Percentiles rank a stretch among this genome's conserved stretches.
These are phyloP conservation scores for Centrapalus pauciflorus DNA, from an alignment of 129 eudicot genomes.

Conservation along the genomic window DNA sequence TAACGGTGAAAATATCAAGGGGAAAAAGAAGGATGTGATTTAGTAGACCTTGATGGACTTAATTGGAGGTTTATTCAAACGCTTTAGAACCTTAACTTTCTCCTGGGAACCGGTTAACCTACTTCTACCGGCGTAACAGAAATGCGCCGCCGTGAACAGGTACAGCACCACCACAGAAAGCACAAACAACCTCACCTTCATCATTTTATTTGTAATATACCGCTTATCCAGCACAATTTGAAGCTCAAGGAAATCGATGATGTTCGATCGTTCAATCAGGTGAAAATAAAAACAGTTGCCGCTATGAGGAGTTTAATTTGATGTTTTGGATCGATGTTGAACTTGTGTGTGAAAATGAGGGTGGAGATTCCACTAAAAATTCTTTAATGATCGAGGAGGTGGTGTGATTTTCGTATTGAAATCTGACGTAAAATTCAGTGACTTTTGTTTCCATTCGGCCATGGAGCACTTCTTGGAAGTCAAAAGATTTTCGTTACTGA, in stretches of 20 bases:
- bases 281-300: neutral
- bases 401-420: neutral
- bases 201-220: neutral
- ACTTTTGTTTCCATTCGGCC: constrained; percentile 10
- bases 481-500: neutral
- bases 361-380: neutral
- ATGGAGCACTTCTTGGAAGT: neutral
- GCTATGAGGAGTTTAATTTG: no score
- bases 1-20: neutral
- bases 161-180: neutral
- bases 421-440: constrained; percentile 15
- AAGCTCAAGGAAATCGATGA: neutral
- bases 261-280: neutral
- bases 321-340: neutral
- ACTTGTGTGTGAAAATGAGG: constrained; percentile 6
- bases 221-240: neutral
- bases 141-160: constrained; percentile 2
- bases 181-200: neutral
- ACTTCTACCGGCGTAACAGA: constrained; percentile 5
- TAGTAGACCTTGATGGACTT: constrained; percentile 54
- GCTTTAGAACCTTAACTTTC: constrained; percentile 47
- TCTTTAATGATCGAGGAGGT: neutral
- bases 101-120: constrained; percentile 16
- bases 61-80: constrained; percentile 59
- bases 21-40: neutral